Evolutionary conservation across 176 grass and related monocot species (phyloP).

Genomic region (Eragrostis nindensis): DNA sequence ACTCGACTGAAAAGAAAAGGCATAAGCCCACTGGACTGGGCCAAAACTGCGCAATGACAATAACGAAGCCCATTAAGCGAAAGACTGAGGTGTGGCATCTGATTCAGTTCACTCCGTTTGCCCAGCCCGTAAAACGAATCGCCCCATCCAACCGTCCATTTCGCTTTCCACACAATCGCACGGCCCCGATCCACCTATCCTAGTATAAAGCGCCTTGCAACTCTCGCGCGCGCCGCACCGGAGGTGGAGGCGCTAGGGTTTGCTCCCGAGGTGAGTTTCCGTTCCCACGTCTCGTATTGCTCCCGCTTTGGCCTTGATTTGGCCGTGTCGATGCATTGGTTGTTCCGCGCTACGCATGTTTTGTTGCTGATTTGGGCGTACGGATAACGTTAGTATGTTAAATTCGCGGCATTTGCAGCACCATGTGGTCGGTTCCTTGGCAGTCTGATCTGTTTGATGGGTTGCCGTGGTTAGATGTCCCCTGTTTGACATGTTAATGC

Average conservation of each 20-base stretch:
- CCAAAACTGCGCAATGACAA: background rate
- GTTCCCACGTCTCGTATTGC: background rate
- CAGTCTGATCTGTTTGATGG: background rate
- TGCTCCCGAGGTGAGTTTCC: slow-evolving; percentile 4
- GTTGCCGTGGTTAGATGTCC: background rate
- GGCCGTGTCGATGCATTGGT: background rate
- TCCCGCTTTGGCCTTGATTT: background rate
- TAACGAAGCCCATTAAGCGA: background rate
- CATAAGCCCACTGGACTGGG: background rate
- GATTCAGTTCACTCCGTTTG: background rate
- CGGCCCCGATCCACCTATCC: background rate
- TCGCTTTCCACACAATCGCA: background rate
- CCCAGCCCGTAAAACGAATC: background rate
- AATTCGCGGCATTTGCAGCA: background rate
- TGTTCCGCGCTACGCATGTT: background rate
- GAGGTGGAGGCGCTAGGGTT: slow-evolving; percentile 38
- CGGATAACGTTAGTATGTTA: background rate
- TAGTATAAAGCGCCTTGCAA: background rate
- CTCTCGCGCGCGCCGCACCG: background rate
- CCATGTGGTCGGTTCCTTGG: background rate
- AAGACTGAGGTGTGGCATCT: slow-evolving; percentile 25
- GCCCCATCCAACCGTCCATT: background rate
- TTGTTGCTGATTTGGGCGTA: background rate
- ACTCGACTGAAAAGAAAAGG: too few species aligned
- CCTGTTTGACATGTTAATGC: background rate